Base-by-base conservation (phyloP, 768 basidiomycete genomes). In the Termitomyces bulborhizus region DNA sequence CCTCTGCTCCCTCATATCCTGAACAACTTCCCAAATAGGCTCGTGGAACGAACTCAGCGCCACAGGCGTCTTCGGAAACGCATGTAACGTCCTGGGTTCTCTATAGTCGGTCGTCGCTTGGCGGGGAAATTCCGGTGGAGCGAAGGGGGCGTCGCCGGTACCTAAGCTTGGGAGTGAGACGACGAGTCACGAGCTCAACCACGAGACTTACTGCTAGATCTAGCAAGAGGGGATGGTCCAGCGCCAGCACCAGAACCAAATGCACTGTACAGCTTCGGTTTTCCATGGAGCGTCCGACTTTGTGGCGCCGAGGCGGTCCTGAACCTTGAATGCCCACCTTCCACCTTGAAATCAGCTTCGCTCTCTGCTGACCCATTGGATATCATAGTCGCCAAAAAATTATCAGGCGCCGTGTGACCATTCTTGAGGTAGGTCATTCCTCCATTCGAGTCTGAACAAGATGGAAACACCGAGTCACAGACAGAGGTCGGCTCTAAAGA, bases 1-100 rank as follows among this genome's bases (percentile, higher is more conserved):
- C 52, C 96, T 77, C 71, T 98, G 95, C 68, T 95, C 86, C 44
- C 96, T 80, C 86, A 98, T 93, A 66, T 94, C 91, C 70, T 95
- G 92, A 49, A 98, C 76, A 1, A 97, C 80, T 53, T 84, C 79
- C 67, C 79, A 84, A 40, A 97, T 81, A 3, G 96, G 96, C 46
- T 92, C 87, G 32, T 79, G 76, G 58, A 86, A 83, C 36, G 76
- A 74, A 43, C 82, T 83, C 57, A 91, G 69, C 44, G 76, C 71
- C 16, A 77, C 77, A 3, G 92, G 90, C 12, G 80, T 81, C 41
- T 66, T 62, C 27, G 24, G 32, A 26, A 71, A 70, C 41, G 64
- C 68, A 63, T 88, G 83, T 53, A 90, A 70, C 55, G 71, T 70
- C 36, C 89, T 74, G 16, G 90, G 89, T 50, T 77, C 71, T 61